Evolutionary conservation across 2,329 filamentous ascomycete genomes (phyloP).

Genomic region (Pseudogymnoascus sp.): DNA sequence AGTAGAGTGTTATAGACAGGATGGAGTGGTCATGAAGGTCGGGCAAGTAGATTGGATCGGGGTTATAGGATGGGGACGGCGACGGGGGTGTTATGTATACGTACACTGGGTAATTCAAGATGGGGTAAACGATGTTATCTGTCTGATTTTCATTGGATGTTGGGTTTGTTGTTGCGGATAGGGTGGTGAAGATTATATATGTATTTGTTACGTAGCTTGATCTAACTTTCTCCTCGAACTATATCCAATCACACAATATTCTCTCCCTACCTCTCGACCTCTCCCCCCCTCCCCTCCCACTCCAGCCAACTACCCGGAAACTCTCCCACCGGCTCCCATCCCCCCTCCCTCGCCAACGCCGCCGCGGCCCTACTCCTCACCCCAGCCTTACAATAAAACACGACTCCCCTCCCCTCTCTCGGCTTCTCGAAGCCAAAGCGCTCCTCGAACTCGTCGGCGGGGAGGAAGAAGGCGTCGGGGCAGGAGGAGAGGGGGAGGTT

Average conservation of each 20-base stretch:
- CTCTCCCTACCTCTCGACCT: conserved; percentile 34
- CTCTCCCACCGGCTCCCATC: conserved; percentile 64
- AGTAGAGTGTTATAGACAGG: conserved; percentile 8
- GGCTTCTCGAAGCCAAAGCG: conserved; percentile 72
- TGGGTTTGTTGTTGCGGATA: not conserved
- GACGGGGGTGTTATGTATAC: not conserved
- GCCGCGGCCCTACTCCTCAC: conserved; percentile 75
- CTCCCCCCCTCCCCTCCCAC: conserved; percentile 68
- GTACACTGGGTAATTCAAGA: not conserved
- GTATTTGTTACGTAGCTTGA: not conserved
- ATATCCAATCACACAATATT: not conserved
- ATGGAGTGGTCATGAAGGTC: not conserved
- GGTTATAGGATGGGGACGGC: not conserved
- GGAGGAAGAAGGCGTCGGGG: conserved; percentile 72
- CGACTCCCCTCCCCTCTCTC: conserved; percentile 45
- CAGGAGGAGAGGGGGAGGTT: conserved; percentile 73
- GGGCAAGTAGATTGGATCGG: not conserved
- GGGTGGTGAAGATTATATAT: not conserved
- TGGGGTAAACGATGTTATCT: not conserved
- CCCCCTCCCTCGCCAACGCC: conserved; percentile 64
- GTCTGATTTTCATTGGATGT: not conserved
- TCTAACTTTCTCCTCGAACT: not conserved
- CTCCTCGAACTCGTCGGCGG: conserved; percentile 71
- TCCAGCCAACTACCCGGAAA: conserved; percentile 74
- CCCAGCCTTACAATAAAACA: conserved; percentile 93